These are phyloP conservation scores for Acanthamoeba pearcei DNA, from an alignment of 208 protist genomes.

Conservation along the genomic window DNA sequence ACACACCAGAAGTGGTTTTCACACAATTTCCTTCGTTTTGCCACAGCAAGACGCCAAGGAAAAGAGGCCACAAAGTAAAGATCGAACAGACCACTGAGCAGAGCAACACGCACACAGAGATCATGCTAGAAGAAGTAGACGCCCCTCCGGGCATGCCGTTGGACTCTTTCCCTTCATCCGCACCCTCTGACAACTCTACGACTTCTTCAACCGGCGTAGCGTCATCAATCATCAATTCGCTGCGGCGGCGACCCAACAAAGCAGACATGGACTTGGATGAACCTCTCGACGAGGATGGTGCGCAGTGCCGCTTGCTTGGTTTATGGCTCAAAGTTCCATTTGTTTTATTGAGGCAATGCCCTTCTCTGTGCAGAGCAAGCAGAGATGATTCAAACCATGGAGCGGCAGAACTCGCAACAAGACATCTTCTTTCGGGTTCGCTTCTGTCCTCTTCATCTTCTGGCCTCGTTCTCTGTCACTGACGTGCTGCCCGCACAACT, in stretches of 20 bases:
- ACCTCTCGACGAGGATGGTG: slow-evolving; percentile 42
- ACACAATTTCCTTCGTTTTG: neutral
- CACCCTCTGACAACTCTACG: neutral
- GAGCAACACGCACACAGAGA: neutral
- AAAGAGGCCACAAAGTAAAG: neutral
- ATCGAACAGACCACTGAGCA: neutral
- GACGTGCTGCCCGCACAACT: no score
- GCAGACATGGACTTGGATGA: neutral
- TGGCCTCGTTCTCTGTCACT: neutral
- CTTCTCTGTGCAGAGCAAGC: neutral
- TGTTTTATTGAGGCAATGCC: neutral
- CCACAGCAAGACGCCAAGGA: neutral
- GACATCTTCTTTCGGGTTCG: slow-evolving; percentile 40
- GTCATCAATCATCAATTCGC: neutral
- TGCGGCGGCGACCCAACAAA: slow-evolving; percentile 34
- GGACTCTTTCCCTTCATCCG: neutral
- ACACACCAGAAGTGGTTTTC: neutral
- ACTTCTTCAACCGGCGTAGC: neutral
- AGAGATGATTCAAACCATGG: slow-evolving; percentile 30
- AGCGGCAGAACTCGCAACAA: slow-evolving; percentile 35
- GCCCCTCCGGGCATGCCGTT: neutral
- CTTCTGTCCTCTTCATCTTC: neutral
- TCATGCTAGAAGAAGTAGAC: slow-evolving; percentile 52
- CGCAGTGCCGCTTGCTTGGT: neutral
- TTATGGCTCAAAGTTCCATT: neutral